Evolutionary conservation across 2,329 filamentous ascomycete species (phyloP).

Genomic region (Aspergillus pseudonomiae): DNA sequence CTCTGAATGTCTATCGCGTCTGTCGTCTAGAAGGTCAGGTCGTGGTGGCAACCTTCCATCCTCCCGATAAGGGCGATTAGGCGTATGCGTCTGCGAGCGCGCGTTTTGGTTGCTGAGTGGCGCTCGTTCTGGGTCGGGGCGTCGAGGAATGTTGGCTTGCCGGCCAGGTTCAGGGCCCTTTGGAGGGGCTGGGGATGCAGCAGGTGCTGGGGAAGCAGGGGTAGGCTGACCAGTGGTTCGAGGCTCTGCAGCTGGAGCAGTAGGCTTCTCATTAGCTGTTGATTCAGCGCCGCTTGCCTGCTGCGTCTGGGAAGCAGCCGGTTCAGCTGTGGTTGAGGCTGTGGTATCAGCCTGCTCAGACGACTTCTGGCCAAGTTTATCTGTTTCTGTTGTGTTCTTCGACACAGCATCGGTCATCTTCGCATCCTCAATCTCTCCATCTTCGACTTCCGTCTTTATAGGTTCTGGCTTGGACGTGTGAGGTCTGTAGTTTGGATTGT

Average conservation of each 20-base stretch:
- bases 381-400: slow-evolving; percentile 11
- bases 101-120: slow-evolving; percentile 27
- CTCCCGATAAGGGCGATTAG: slow-evolving; percentile 40
- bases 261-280: slow-evolving; percentile 16
- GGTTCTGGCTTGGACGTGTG: slow-evolving; percentile 29
- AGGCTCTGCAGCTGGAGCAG: slow-evolving; percentile 14
- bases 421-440: slow-evolving; percentile 51
- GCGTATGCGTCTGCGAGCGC: slow-evolving; percentile 40
- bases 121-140: slow-evolving; percentile 42
- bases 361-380: slow-evolving; percentile 18
- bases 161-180: slow-evolving; percentile 33
- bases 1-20: slow-evolving; percentile 43
- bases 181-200: slow-evolving; percentile 29
- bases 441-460: slow-evolving; percentile 45
- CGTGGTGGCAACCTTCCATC: slow-evolving; percentile 44
- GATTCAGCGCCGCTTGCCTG: slow-evolving; percentile 11
- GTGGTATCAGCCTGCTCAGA: slow-evolving; percentile 18
- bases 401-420: slow-evolving; percentile 42
- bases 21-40: slow-evolving; percentile 42
- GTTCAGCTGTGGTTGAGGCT: slow-evolving; percentile 10
- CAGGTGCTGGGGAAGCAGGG: slow-evolving; percentile 21
- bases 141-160: slow-evolving; percentile 39
- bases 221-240: slow-evolving; percentile 16
- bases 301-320: slow-evolving; percentile 12
- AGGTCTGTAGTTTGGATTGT: slow-evolving; percentile 28